Conservation (phyloP, 2,329 filamentous ascomycete genomes). For the Aspergillus eucalypticola region DNA sequence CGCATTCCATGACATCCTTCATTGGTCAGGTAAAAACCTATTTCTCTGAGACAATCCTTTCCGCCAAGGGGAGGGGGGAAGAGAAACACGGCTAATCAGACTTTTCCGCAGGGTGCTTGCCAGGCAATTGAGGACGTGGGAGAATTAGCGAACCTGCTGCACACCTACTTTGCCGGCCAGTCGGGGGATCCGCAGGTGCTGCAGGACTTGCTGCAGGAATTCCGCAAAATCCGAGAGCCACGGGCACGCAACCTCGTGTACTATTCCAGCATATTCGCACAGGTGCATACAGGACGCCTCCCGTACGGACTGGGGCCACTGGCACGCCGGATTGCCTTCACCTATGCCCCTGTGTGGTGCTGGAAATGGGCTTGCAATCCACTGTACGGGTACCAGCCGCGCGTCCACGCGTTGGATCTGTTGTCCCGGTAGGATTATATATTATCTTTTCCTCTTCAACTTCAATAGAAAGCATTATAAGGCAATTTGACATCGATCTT, state of each 20-base stretch:
- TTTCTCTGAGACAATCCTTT: too few relatives aligned
- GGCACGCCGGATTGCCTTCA: not conserved
- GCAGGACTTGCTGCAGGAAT: not conserved
- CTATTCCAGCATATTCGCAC: not conserved
- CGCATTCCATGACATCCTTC: not conserved
- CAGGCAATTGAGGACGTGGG: constrained; percentile 9
- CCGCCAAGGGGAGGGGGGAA: too few relatives aligned
- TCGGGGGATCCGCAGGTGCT: not conserved
- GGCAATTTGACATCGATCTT: too few relatives aligned
- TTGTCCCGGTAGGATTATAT: not conserved
- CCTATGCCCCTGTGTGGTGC: not conserved
- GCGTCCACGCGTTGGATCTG: not conserved
- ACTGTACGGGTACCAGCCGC: constrained; percentile 7
- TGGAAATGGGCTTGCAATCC: constrained; percentile 3
- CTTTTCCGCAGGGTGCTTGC: not conserved
- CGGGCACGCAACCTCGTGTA: constrained; percentile 1
- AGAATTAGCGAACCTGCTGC: not conserved
- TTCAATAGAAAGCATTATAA: too few relatives aligned
- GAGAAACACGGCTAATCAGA: not conserved
- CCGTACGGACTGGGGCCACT: not conserved
- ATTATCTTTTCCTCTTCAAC: too few relatives aligned
- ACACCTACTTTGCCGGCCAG: not conserved
- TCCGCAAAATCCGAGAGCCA: not conserved
- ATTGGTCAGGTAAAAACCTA: not conserved
- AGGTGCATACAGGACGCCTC: not conserved